Evolutionary conservation across 306 rosid genomes (phyloP), one percentile per base, ranked within the genome.

Genomic region (Malus sylvestris): DNA sequence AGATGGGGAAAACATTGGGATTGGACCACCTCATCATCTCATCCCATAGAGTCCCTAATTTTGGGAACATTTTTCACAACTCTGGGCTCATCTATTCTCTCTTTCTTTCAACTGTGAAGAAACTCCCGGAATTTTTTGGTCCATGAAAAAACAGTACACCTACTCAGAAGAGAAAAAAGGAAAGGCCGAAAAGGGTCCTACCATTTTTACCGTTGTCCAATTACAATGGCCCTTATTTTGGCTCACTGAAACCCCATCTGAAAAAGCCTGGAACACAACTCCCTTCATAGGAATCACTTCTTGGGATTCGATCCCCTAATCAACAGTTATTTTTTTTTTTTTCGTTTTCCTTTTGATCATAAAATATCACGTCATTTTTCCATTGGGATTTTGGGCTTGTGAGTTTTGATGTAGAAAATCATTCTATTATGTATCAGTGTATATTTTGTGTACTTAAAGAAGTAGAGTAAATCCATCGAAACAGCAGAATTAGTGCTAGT

Each of bases 21-120:
- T 51, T 51, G 98, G 98, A 93, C 98, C 98, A 89, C 96, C 88
- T 84, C 95, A 80, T 89, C 95, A 83, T 89, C 90, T 81, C 88
- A 35, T 77, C 58, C 76, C 76, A 71, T 84, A 32, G 80, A 79
- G 80, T 87, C 88, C 88, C 92, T 89, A 72, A 71, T 90, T 87
- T 83, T 85, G 80, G 87, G 69, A 86, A 78, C 88, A 80, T 61
- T 84, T 73, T 78, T 46, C 84, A 40, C 80, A 77, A 49, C 67
- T 71, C 83, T 53, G 65, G 23, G 45, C 62, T 80, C 89, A 85
- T 86, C 79, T 79, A 73, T 83, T 80, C 88, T 67, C 53, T 49
- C 8, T 42, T 9, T 58, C 53, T 58, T 70, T 33, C 67, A 7
- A 66, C 1, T 12, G 38, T 59, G 2, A 11, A 46, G 66, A 70